Base-by-base conservation (phyloP, 768 basidiomycete genomes). In the Cyathus striatus region DNA sequence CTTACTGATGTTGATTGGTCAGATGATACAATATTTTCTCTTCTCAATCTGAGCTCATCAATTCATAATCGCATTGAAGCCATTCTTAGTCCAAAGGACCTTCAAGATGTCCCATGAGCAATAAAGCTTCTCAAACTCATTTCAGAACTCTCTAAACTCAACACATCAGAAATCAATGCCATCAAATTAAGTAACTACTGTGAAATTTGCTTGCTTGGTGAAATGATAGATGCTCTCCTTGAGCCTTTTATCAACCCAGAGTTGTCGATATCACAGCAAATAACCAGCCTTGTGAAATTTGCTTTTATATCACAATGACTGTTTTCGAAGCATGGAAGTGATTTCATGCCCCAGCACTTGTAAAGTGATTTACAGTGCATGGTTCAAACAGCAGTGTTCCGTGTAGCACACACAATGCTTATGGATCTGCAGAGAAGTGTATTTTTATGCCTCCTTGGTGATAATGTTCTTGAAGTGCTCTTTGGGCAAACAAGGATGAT, bases 31-130 rank as follows among this genome's bases (percentile, higher is more conserved):
- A 46, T 49, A 2, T 46, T 40, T 23, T 43, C 51, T 1, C 47
- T 51, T 26, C 43, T 52, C 12, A 46, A 52, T 22, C 25, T 42
- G 13, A 37, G 40, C 17, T 37, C 41, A 3, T 40, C 44, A 9
- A 30, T 23, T 5, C 12, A 5, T 9, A 24, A 53, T 7, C 22
- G 38, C 14, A 46, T 59, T 0, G 42, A 52, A 9, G 43, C 32
- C 38, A 54, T 65, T n/a, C 48, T 64, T 3, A 50, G 50, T 38
- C 62, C 59, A 0, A 54, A 54, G 22, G 59, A 60, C 44, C 42
- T 50, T 10, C 63, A 65, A 44, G 54, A 65, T 45, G 63, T 65
- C n/a, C 62, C 63, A 0, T 43, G 51, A 18, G 60, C 61, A 1
- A 51, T 62, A 14, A 48, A 61, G 26, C 55, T 65, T 3, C 49